Evolutionary conservation across 768 basidiomycete species (phyloP).

Genomic region (Xerocomellus dryophilus): DNA sequence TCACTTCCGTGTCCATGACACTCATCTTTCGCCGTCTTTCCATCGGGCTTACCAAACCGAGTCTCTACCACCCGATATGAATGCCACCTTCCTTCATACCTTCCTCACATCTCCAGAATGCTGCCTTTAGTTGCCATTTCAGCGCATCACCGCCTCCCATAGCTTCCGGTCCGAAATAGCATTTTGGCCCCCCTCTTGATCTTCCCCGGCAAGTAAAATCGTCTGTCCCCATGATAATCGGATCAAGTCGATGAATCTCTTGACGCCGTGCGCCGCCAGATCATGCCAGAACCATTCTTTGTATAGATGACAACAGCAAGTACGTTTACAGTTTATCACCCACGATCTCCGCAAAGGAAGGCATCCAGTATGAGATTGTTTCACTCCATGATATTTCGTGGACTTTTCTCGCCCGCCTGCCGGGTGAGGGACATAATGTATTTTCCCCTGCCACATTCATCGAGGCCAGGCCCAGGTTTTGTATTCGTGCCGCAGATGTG

Average conservation of each 20-base stretch:
- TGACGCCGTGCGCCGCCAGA: neutral
- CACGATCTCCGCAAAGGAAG: neutral
- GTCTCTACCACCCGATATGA: neutral
- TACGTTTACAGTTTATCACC: neutral
- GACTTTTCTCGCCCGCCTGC: neutral
- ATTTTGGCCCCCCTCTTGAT: neutral
- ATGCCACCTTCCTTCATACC: neutral
- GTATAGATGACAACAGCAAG: conserved; percentile 1
- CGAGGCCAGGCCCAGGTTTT: neutral
- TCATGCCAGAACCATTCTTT: neutral
- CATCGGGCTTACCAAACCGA: neutral
- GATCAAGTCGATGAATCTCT: conserved; percentile 7
- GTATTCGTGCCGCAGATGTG: neutral
- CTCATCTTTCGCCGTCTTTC: neutral
- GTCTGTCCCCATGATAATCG: conserved; percentile 1
- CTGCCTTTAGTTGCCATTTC: neutral
- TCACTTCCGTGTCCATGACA: neutral
- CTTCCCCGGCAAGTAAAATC: neutral
- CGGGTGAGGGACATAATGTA: neutral
- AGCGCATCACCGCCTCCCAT: neutral
- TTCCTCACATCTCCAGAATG: neutral
- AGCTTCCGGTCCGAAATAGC: neutral
- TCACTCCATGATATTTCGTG: neutral
- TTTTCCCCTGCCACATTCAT: neutral
- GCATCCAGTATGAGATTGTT: neutral